Base-by-base conservation (phyloP, 352 stramenopile species). In the Lagenidium giganteum region DNA sequence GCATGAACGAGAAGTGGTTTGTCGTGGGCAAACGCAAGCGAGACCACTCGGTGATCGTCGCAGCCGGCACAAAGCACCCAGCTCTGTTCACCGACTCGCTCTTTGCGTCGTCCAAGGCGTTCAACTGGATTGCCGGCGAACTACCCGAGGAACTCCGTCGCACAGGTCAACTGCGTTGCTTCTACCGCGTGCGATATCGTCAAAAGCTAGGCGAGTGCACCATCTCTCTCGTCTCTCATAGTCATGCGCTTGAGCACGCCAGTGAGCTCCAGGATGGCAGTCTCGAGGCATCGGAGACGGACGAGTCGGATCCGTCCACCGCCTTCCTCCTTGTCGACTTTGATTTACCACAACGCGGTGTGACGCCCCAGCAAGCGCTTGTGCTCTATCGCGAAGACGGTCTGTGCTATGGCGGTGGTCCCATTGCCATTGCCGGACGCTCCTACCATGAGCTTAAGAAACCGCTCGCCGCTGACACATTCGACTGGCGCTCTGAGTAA, bases 81-180 rank as follows among this genome's bases (percentile, higher is more conserved):
- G 72, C 93, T 7, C 67, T 98, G 14, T 97, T 96, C 56, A 76
- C 73, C 0, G 83, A 97, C 60, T 42, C 70, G 39, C 70, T 97
- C 4, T 90, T 86, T 37, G 69, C 95, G 2, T 70, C 83, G 8
- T 56, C 70, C 16, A 16, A 29, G 2, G 39, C 67, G 27, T 95
- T 98, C 51, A 95, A 97, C 67, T 98, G 94, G 93, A 95, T 97
- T 44, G 57, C 65, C 27, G 70, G 68, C 28, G 34, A 68, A 5
- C 7, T 70, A 4, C 77, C 78, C 8, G 28, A 40, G 12, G 58
- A 80, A 43, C 61, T 88, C 20, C 46, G 31, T 16, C 32, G 67
- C 3, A 67, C 35, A 2, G 72, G 70, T 5, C 37, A 31, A 1
- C 60, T 92, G 52, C 69, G 69, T 20, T 92, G 83, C 40, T 67